These are phyloP conservation scores for Yamadazyma tumulicola DNA, from an alignment of 805 yeast genomes.

Conservation along the genomic window DNA sequence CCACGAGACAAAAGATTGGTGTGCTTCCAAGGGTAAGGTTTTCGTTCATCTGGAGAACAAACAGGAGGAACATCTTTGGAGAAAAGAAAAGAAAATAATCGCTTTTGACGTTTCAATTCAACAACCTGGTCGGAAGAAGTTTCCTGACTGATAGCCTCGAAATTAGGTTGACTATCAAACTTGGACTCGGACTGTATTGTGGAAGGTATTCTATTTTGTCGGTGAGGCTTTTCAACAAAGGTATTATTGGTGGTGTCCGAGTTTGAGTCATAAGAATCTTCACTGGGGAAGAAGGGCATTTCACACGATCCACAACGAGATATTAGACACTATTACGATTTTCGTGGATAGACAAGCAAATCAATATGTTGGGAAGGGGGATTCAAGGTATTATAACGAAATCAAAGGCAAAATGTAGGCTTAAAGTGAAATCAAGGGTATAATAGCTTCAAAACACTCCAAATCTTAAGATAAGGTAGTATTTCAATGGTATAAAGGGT, in stretches of 20 bases:
- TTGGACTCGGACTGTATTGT: conserved; percentile 1
- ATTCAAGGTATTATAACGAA: too few species aligned
- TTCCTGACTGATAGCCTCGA: not conserved
- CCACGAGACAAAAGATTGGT: conserved; percentile 39
- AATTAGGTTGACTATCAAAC: not conserved
- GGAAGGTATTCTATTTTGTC: not conserved
- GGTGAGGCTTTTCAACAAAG: conserved; percentile 12
- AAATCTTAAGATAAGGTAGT: too few species aligned
- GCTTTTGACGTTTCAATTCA: conserved; percentile 40
- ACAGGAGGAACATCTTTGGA: conserved; percentile 49
- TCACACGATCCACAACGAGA: too few species aligned
- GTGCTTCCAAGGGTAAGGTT: conserved; percentile 43
- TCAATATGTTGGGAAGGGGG: too few species aligned
- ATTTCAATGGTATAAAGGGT: too few species aligned
- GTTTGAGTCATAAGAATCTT: conserved; percentile 7
- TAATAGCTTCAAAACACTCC: too few species aligned
- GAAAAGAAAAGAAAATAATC: conserved; percentile 50
- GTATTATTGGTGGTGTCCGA: conserved; percentile 17
- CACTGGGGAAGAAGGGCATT: conserved; percentile 10
- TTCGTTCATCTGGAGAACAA: conserved; percentile 50
- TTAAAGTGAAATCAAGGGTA: too few species aligned
- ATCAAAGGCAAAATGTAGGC: too few species aligned
- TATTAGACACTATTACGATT: too few species aligned
- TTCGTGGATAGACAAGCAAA: too few species aligned
- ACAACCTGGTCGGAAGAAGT: not conserved